Evolutionary conservation across 2,329 filamentous ascomycete genomes (phyloP), one percentile per base, ranked within the genome.

Genomic region (Fusarium heterosporum): DNA sequence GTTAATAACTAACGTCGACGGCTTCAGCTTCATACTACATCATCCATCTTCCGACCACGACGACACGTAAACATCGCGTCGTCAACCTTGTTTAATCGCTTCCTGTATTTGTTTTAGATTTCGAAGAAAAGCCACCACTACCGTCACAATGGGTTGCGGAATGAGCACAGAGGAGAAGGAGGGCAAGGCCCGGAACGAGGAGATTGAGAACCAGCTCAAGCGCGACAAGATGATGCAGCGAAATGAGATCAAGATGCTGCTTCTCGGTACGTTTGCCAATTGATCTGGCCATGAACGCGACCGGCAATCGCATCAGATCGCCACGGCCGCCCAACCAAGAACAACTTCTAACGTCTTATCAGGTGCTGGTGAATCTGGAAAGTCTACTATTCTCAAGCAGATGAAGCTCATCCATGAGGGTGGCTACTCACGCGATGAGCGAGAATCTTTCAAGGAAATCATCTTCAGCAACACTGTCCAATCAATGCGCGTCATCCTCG

Each of bases 131-230:
- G 54, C 56, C 55, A 66, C 64, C 52, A 63, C 70, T 63, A 74
- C 80, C 82, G 84, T 79, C 90, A 93, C 85, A 76, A 99, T 99
- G 96, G 96, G 96, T 89, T 99, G 96, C 82, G 95, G 95, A 83
- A 97, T 97, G 93, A 98, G 95, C 81, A 97, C 96, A 78, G 96
- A 98, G 86, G 96, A 98, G 85, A 97, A 97, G 91, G 96, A 98
- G 93, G 95, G 96, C 84, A 98, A 97, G 92, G 93, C 93, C 86
- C 91, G 96, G 75, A 98, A 99, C 80, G 96, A 99, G 87, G 95
- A 98, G 89, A 99, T 99, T 78, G 96, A 99, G 84, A 98, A 97
- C 81, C 95, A 98, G 86, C 86, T 98, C 79, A 98, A 97, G 89
- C 89, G 93, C 80, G 96, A 99, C 79, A 96, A 97, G 84, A 92